Percentiles rank a stretch among this genome's conserved stretches.
These are phyloP conservation scores for Cordyceps fumosorosea DNA, from an alignment of 2,329 filamentous ascomycete species.

Conservation along the genomic window DNA sequence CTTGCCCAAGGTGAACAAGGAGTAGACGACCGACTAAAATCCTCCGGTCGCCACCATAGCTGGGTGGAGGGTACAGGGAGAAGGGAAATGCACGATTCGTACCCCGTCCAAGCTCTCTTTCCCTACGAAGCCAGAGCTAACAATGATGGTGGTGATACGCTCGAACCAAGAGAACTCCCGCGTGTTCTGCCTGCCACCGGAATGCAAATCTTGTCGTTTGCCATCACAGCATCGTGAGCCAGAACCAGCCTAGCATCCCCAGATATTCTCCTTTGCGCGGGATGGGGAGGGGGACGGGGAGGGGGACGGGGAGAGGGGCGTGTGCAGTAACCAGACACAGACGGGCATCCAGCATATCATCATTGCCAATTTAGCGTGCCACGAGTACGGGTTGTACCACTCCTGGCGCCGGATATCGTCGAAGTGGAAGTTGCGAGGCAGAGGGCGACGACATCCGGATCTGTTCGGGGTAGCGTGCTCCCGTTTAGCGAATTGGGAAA, in stretches of 20 bases:
- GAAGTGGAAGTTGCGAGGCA: background rate
- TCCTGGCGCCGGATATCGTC: background rate
- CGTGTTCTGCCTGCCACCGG: background rate
- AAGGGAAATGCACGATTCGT: background rate
- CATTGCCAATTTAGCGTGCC: background rate
- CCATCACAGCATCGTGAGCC: background rate
- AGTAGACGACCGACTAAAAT: background rate
- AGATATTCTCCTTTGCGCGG: constrained; percentile 3
- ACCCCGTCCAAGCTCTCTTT: too few relatives aligned
- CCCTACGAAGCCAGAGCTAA: too few relatives aligned
- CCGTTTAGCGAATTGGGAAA: constrained; percentile 4
- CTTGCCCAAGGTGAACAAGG: background rate
- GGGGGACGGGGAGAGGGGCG: background rate
- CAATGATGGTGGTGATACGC: background rate
- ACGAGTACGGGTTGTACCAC: background rate
- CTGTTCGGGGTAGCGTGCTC: background rate
- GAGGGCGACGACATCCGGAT: constrained; percentile 1
- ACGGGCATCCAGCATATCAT: background rate
- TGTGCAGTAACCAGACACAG: background rate
- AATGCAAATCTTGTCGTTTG: background rate
- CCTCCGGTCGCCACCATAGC: background rate
- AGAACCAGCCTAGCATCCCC: constrained; percentile 1
- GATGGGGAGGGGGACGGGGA: background rate
- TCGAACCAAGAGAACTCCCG: background rate
- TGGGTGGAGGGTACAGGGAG: background rate